Percentiles rank a stretch among this genome's conserved stretches.
These are phyloP conservation scores for Aspergillus costaricaensis DNA, from an alignment of 2,329 filamentous ascomycete genomes.

Conservation along the genomic window DNA sequence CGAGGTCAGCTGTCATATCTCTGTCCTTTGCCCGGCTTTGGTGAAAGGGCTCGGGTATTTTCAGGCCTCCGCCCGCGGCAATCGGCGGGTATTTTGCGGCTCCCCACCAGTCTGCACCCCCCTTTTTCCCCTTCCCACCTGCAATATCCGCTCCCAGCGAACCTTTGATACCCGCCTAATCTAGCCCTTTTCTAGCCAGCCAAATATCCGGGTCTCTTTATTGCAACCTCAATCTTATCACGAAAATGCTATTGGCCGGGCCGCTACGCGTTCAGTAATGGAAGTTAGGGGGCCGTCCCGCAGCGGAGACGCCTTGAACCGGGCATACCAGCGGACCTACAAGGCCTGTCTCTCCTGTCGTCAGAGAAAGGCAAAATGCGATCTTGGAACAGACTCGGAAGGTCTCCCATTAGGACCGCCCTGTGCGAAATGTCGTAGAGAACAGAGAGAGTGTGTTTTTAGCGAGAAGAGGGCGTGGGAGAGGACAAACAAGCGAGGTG, in stretches of 20 bases:
- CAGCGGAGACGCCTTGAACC: conserved; percentile 29
- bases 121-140: conserved; percentile 5
- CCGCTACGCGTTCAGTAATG: conserved; percentile 16
- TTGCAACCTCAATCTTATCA: not conserved
- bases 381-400: conserved; percentile 45
- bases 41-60: conserved; percentile 12
- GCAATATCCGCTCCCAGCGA: conserved; percentile 1
- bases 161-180: not conserved
- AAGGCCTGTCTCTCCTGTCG: conserved; percentile 57
- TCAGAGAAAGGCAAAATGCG: conserved; percentile 56
- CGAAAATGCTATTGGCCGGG: conserved; percentile 19
- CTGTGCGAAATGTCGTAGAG: conserved; percentile 53
- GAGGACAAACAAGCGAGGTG: conserved; percentile 39
- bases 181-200: not conserved
- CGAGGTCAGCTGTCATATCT: not conserved
- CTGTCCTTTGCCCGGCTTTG: not conserved
- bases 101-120: not conserved
- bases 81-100: conserved; percentile 22
- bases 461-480: conserved; percentile 46
- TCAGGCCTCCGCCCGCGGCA: conserved; percentile 7
- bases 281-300: conserved; percentile 23
- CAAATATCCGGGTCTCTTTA: not conserved
- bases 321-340: conserved; percentile 54
- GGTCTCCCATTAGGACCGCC: conserved; percentile 43
- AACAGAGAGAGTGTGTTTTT: conserved; percentile 54